Conservation (phyloP, 495 filamentous ascomycete species). For the Neurospora africana region DNA sequence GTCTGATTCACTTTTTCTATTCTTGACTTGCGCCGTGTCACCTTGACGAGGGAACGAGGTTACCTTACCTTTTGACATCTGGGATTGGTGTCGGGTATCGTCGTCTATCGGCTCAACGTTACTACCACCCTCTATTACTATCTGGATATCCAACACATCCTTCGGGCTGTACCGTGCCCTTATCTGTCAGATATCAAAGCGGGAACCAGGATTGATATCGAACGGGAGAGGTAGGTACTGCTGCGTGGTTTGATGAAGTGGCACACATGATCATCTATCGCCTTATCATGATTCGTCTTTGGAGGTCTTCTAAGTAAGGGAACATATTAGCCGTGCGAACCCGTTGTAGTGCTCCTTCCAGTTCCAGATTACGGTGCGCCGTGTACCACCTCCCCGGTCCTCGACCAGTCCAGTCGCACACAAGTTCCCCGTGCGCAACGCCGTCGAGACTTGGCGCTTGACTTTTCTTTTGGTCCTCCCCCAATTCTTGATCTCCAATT, state of each 20-base stretch:
- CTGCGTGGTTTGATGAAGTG: neutral
- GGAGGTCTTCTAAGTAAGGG: neutral
- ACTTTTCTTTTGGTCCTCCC: constrained; percentile 1
- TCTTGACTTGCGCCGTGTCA: neutral
- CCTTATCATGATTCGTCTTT: neutral
- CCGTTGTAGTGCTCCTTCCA: neutral
- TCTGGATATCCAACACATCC: neutral
- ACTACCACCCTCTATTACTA: neutral
- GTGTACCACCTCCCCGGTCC: neutral
- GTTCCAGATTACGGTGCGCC: neutral
- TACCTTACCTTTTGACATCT: neutral
- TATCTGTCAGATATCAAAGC: neutral
- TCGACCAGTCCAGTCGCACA: neutral
- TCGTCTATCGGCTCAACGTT: neutral
- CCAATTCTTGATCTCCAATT: neutral
- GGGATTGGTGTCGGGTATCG: neutral
- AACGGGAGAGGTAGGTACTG: neutral
- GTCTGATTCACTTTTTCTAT: neutral
- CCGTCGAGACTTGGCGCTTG: neutral
- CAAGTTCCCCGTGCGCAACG: neutral
- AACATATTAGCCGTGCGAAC: neutral
- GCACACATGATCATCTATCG: neutral
- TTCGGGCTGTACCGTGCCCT: neutral
- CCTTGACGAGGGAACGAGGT: neutral
- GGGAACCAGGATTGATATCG: neutral